These are phyloP conservation scores for Botryotinia calthae DNA, from an alignment of 2,329 filamentous ascomycete species.

Conservation along the genomic window DNA sequence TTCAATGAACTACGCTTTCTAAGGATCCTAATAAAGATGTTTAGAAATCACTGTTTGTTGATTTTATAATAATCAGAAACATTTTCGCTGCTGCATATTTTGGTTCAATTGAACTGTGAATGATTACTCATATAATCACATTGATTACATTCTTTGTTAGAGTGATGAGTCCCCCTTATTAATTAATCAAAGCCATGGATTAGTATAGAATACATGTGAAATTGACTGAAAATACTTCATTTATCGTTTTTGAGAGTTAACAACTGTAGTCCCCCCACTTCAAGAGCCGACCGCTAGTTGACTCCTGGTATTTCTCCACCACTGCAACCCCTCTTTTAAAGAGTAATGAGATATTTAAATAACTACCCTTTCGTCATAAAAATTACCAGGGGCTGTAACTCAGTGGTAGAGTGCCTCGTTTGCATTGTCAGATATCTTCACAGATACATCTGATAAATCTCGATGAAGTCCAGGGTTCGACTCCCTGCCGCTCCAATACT, in stretches of 20 bases:
- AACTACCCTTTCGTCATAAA: rapidly evolving
- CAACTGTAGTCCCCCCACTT: not conserved
- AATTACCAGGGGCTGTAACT: constrained; percentile 9
- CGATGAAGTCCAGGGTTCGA: constrained; percentile 17
- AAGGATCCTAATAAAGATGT: no score
- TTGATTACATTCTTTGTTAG: no score
- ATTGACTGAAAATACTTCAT: no score
- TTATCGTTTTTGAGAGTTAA: not conserved
- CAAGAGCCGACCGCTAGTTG: not conserved
- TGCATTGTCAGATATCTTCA: not conserved
- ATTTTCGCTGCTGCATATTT: no score
- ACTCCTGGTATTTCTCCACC: not conserved
- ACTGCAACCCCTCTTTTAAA: rapidly evolving
- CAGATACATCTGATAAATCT: not conserved
- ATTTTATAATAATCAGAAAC: not conserved
- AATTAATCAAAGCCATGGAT: no score
- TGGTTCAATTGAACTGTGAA: no score
- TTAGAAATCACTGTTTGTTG: not conserved
- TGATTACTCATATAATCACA: no score
- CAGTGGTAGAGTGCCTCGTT: constrained; percentile 19
- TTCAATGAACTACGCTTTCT: not conserved
- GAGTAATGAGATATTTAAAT: rapidly evolving
- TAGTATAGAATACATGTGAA: no score
- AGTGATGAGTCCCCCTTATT: no score
- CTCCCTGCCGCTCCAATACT: not conserved